These are phyloP conservation scores for Diaporthe vaccinii DNA, from an alignment of 2,329 filamentous ascomycete genomes.

Conservation along the genomic window DNA sequence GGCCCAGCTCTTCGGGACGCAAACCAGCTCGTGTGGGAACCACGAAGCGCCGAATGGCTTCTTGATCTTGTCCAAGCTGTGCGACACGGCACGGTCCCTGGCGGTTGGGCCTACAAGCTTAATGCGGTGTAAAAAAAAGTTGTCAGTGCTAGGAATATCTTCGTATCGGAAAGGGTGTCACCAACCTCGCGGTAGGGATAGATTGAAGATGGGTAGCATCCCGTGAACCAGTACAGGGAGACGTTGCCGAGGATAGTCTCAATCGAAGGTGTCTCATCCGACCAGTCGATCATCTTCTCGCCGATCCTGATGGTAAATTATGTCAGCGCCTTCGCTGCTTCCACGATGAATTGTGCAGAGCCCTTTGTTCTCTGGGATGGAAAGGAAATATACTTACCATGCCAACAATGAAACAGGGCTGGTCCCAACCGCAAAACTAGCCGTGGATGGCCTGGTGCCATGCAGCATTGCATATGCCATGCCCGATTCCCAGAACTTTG, in stretches of 20 bases:
- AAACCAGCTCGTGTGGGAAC: slow-evolving; percentile 57
- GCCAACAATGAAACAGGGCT: slow-evolving; percentile 69
- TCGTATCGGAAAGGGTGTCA: background rate
- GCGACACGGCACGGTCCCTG: background rate
- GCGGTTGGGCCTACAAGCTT: background rate
- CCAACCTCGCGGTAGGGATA: slow-evolving; percentile 61
- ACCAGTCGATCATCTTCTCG: slow-evolving; percentile 70
- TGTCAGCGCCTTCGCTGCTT: background rate
- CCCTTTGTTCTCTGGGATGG: slow-evolving; percentile 40
- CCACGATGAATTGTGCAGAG: too few relatives aligned
- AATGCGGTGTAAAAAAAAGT: too few relatives aligned
- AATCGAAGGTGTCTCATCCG: slow-evolving; percentile 54
- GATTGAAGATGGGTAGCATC: slow-evolving; percentile 60
- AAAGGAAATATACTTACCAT: slow-evolving; percentile 52
- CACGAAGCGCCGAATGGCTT: slow-evolving; percentile 62
- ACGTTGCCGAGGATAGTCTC: slow-evolving; percentile 63
- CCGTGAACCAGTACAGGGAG: slow-evolving; percentile 69
- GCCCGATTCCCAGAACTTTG: slow-evolving; percentile 57
- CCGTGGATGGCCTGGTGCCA: slow-evolving; percentile 66
- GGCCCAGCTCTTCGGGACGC: slow-evolving; percentile 53
- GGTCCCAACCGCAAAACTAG: slow-evolving; percentile 65
- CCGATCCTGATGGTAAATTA: slow-evolving; percentile 54
- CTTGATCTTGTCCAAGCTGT: slow-evolving; percentile 37
- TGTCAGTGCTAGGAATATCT: background rate
- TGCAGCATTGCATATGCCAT: slow-evolving; percentile 66